Evolutionary conservation across 2,329 filamentous ascomycete genomes (phyloP).

Genomic region (Aureobasidium uvarum): DNA sequence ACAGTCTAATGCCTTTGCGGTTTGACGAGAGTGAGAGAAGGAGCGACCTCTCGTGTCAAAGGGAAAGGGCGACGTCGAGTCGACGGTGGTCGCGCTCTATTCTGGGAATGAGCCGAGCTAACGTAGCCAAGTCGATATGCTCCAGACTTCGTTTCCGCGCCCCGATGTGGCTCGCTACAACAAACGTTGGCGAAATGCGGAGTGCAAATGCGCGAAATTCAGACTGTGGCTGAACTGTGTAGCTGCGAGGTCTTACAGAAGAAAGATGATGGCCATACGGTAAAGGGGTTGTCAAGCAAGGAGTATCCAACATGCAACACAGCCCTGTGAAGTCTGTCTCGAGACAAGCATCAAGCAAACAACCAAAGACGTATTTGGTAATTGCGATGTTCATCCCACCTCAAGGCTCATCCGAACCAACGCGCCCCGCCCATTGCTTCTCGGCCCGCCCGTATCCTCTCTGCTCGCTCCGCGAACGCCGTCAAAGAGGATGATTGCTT

Average conservation of each 20-base stretch:
- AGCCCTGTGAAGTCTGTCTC: background rate
- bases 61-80: background rate
- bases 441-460: constrained; percentile 1
- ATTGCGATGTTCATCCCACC: constrained; percentile 11
- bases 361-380: background rate
- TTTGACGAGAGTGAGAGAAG: background rate
- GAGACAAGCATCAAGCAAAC: constrained; percentile 11
- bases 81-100: constrained; percentile 3
- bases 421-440: constrained; percentile 3
- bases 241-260: background rate
- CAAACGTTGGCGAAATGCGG: constrained; percentile 3
- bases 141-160: constrained; percentile 19
- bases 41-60: constrained; percentile 1
- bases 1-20: background rate
- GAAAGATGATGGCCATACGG: background rate
- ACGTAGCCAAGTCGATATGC: constrained; percentile 16
- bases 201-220: background rate
- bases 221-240: background rate
- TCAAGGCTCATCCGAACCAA: constrained; percentile 7
- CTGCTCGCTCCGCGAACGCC: background rate
- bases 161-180: background rate
- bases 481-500: background rate
- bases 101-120: constrained; percentile 10
- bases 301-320: background rate
- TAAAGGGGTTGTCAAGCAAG: constrained; percentile 7